Percentiles rank a stretch among this genome's conserved stretches.
Evolutionary conservation across 345 rosid species (phyloP).

Genomic region (Limnanthes douglasii): DNA sequence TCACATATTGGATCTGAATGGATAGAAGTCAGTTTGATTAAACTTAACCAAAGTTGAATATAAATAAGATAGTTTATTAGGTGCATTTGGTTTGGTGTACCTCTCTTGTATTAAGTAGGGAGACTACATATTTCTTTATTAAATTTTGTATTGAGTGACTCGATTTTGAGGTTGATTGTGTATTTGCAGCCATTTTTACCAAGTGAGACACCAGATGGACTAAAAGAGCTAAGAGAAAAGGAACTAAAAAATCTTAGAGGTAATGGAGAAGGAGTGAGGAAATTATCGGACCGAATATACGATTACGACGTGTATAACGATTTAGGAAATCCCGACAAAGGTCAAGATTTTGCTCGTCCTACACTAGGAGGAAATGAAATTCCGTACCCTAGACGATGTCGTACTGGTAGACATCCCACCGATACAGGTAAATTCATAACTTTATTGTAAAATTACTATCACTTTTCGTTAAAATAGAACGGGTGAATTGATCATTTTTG

Average conservation of each 20-base stretch:
- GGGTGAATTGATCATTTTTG: neutral
- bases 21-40: too few species aligned
- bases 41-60: too few species aligned
- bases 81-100: too few species aligned
- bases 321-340: constrained; percentile 83
- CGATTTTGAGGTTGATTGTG: neutral
- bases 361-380: constrained; percentile 47
- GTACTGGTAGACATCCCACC: constrained; percentile 57
- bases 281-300: constrained; percentile 67
- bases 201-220: constrained; percentile 63
- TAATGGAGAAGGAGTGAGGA: constrained; percentile 51
- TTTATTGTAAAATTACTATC: neutral
- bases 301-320: constrained; percentile 84
- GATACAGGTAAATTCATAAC: constrained; percentile 28
- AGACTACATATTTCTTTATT: neutral
- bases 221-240: constrained; percentile 45
- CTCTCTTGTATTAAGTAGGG: neutral
- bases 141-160: neutral
- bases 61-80: too few species aligned
- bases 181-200: constrained; percentile 84
- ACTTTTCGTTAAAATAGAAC: neutral
- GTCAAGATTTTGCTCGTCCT: constrained; percentile 45
- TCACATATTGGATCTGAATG: too few species aligned
- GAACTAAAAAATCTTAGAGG: constrained; percentile 67
- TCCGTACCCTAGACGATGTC: constrained; percentile 90